These are phyloP conservation scores for Calophaca sinica DNA, from an alignment of 306 rosid genomes.

Conservation along the genomic window DNA sequence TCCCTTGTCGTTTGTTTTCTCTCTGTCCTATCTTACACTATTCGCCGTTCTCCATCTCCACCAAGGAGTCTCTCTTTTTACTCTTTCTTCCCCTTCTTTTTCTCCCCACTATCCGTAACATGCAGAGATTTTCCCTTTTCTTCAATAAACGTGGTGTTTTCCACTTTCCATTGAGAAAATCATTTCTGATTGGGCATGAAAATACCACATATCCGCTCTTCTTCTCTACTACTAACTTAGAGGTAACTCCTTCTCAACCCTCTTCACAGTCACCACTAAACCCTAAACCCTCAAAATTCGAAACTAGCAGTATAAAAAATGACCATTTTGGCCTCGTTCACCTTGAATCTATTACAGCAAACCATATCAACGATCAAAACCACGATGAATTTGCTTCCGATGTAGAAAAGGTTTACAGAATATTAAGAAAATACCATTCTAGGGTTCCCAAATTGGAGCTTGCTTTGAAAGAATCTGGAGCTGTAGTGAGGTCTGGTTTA, in stretches of 20 bases:
- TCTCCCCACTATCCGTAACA: background rate
- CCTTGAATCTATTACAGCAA: conserved; percentile 43
- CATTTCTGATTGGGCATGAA: conserved; percentile 16
- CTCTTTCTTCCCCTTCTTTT: background rate
- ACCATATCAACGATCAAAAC: conserved; percentile 35
- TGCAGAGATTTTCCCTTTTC: conserved; percentile 54
- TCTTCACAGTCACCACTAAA: background rate
- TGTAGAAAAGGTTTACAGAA: conserved; percentile 73
- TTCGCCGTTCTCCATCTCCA: too few species aligned
- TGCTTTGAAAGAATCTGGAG: conserved; percentile 77
- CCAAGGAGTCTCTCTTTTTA: too few species aligned
- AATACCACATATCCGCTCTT: conserved; percentile 33
- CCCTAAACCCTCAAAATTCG: conserved; percentile 22
- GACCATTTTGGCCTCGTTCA: conserved; percentile 52
- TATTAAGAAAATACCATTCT: conserved; percentile 70
- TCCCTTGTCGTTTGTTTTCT: too few species aligned
- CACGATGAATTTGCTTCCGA: conserved; percentile 69
- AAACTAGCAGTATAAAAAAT: background rate
- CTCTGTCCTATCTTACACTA: too few species aligned
- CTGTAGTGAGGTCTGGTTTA: conserved; percentile 66
- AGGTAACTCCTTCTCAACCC: conserved; percentile 23
- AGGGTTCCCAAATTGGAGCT: conserved; percentile 82
- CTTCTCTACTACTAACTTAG: conserved; percentile 32
- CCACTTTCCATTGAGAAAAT: conserved; percentile 12
- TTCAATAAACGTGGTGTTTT: conserved; percentile 28